Conservation (phyloP, 176 grass and related monocot species). For the Thinopyrum elongatum region DNA sequence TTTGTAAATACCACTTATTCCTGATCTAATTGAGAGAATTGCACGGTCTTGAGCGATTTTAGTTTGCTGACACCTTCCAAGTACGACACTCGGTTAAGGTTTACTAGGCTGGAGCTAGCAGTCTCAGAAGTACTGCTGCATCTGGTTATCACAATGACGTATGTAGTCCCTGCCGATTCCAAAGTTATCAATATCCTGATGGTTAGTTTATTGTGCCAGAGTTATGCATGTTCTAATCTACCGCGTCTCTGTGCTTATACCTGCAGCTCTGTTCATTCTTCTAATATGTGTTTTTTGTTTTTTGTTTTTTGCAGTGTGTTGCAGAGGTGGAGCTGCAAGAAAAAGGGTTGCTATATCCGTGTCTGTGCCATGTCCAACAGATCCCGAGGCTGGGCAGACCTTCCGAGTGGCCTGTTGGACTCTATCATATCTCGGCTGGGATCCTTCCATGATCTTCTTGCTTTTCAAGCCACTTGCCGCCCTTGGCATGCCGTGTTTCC, state of each 20-base stretch:
- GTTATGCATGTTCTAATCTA: too few relatives aligned
- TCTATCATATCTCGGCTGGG: background rate
- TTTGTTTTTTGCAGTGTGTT: background rate
- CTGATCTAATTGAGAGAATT: too few relatives aligned
- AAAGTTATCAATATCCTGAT: background rate
- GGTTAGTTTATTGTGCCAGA: too few relatives aligned
- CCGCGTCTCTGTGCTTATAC: too few relatives aligned
- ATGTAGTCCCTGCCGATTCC: background rate
- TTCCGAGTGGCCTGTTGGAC: background rate
- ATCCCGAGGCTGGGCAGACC: background rate
- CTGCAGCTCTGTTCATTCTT: background rate
- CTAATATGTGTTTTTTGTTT: background rate
- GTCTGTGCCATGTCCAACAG: background rate
- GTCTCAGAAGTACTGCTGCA: background rate
- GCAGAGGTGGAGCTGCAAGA: background rate
- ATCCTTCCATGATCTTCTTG: conserved; percentile 28
- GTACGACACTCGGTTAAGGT: background rate
- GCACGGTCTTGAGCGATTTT: too few relatives aligned
- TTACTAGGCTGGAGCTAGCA: background rate
- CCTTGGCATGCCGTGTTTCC: conserved; percentile 31
- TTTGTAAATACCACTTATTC: too few relatives aligned
- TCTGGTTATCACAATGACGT: background rate
- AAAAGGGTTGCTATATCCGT: background rate
- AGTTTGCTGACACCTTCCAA: too few relatives aligned
- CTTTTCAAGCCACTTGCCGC: conserved; percentile 24